Evolutionary conservation across 441 rosid species (phyloP).

Genomic region (Adansonia gregorii): DNA sequence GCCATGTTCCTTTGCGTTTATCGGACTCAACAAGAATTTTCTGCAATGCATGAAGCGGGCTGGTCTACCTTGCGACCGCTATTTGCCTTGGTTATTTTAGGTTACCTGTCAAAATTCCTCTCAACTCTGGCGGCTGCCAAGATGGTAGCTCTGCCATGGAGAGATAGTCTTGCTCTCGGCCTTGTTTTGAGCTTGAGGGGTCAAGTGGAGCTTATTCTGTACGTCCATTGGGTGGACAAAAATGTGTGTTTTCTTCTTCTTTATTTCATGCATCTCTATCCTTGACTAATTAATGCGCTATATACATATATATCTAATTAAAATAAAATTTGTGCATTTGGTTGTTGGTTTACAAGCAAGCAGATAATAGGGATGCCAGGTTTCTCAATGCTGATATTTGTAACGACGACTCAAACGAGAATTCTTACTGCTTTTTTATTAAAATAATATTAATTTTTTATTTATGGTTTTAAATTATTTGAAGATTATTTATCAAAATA

Average conservation of each 20-base stretch:
- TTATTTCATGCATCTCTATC: too few relatives aligned
- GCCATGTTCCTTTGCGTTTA: conserved; percentile 58
- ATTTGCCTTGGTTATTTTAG: conserved; percentile 36
- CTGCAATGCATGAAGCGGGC: conserved; percentile 31
- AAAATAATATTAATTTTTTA: too few relatives aligned
- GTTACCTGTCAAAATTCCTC: conserved; percentile 45
- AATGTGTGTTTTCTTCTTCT: conserved; percentile 32
- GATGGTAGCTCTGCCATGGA: conserved; percentile 44
- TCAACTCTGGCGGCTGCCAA: conserved; percentile 35
- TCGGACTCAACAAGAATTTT: conserved; percentile 56
- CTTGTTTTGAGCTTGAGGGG: conserved; percentile 74
- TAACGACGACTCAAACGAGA: conserved; percentile 38
- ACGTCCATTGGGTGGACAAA: conserved; percentile 53
- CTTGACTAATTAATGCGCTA: too few relatives aligned
- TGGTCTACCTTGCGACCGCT: conserved; percentile 59
- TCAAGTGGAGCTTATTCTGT: conserved; percentile 56
- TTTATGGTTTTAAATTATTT: too few relatives aligned
- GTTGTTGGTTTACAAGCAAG: conserved; percentile 18
- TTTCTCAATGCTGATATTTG: conserved; percentile 49
- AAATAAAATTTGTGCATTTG: too few relatives aligned
- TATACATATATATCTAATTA: too few relatives aligned
- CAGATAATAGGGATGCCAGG: conserved; percentile 38
- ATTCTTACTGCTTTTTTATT: not conserved
- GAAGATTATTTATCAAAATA: too few relatives aligned
- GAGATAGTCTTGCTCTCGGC: conserved; percentile 62